phyloP scores from a whole-genome alignment of 345 rosid species.

The Chamaenerion angustifolium region DNA sequence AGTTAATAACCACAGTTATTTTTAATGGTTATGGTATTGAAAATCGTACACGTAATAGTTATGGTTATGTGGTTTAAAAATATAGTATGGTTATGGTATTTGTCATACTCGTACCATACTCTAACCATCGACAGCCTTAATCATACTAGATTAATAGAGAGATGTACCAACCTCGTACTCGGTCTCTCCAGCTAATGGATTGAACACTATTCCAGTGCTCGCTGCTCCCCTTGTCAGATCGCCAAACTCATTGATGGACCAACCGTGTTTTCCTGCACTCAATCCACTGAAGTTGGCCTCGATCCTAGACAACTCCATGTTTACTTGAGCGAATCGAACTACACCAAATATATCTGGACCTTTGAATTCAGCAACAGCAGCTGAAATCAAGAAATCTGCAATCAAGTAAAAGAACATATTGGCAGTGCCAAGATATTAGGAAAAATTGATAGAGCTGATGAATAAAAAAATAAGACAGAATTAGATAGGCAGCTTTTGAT shows the following conservation, averaged over 20 bases:
- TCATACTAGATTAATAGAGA: no score
- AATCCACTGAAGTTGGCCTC: constrained; percentile 80
- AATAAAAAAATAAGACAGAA: no score
- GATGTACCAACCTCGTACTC: constrained; percentile 31
- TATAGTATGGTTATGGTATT: no score
- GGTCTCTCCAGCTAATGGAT: constrained; percentile 26
- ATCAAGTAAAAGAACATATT: constrained; percentile 2
- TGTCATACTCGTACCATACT: no score
- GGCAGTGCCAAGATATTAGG: no score
- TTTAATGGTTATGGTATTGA: no score
- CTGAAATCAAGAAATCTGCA: constrained; percentile 76
- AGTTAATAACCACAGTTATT: no score
- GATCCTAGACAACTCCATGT: constrained; percentile 75
- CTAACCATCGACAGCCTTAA: no score
- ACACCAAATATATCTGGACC: constrained; percentile 86
- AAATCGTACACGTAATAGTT: no score
- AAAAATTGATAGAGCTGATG: no score
- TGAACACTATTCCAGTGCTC: constrained; percentile 67
- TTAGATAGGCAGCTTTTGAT: no score
- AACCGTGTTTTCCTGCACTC: constrained; percentile 67
- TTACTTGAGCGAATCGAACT: constrained; percentile 79
- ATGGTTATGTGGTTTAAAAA: no score
- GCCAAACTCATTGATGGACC: constrained; percentile 87
- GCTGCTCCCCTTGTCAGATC: constrained; percentile 88
- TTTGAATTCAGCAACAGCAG: constrained; percentile 90